These are phyloP conservation scores for Fusarium sp. DNA, from an alignment of 2,329 filamentous ascomycete species.

Conservation along the genomic window DNA sequence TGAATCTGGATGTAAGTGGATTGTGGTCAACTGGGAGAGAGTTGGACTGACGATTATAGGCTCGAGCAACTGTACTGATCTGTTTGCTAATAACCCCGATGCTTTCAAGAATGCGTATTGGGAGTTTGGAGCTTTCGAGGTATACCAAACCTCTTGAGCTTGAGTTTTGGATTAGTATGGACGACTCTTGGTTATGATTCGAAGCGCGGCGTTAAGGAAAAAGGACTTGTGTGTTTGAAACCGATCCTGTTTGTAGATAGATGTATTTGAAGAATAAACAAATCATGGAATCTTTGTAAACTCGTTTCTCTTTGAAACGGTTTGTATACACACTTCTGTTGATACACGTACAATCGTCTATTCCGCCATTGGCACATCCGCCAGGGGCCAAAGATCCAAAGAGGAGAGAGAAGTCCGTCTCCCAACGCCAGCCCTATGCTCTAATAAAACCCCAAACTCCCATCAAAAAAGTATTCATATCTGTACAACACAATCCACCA, in stretches of 20 bases:
- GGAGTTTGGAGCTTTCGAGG: conserved; percentile 72
- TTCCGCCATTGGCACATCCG: not conserved
- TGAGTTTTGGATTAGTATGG: not conserved
- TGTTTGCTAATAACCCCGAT: conserved; percentile 67
- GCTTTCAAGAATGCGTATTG: conserved; percentile 72
- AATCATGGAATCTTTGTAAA: conserved; percentile 21
- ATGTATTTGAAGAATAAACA: conserved; percentile 16
- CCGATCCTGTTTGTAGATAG: not conserved
- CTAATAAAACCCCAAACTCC: conserved; percentile 48
- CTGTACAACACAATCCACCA: conserved; percentile 27
- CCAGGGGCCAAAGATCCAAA: conserved; percentile 39
- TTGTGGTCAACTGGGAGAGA: too few relatives aligned
- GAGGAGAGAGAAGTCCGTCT: conserved; percentile 43
- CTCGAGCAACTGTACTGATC: conserved; percentile 67
- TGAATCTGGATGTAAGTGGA: conserved; percentile 57
- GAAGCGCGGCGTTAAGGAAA: conserved; percentile 41
- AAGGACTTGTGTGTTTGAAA: not conserved
- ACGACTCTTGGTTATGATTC: not conserved
- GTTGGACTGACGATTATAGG: conserved; percentile 49
- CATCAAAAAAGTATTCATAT: conserved; percentile 33
- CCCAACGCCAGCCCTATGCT: conserved; percentile 51
- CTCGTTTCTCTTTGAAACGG: conserved; percentile 26
- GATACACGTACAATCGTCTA: conserved; percentile 34
- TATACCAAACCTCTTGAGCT: conserved; percentile 59
- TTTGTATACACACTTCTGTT: conserved; percentile 33